phyloP scores from a whole-genome alignment of 2,329 filamentous ascomycete species.

The Elsinoe arachidis region DNA sequence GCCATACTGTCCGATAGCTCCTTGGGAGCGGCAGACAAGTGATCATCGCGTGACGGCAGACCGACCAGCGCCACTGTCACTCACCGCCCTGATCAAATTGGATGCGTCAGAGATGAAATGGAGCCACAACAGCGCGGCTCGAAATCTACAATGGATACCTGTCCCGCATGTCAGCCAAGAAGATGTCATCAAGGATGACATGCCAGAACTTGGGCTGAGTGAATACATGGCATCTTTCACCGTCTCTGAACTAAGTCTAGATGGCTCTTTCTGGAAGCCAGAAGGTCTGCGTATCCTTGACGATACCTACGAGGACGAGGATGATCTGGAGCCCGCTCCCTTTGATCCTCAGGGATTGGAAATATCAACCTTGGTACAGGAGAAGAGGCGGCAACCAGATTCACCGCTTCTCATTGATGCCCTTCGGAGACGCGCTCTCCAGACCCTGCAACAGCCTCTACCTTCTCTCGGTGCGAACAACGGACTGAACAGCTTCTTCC shows the following conservation, averaged over 20 bases:
- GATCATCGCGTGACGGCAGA: background rate
- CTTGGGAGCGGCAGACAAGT: constrained; percentile 34
- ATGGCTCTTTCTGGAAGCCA: constrained; percentile 40
- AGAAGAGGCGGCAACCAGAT: constrained; percentile 20
- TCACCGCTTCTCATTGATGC: constrained; percentile 18
- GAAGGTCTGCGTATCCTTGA: constrained; percentile 40
- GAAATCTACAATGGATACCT: constrained; percentile 8
- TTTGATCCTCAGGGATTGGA: background rate
- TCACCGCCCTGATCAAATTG: background rate
- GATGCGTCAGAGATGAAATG: background rate
- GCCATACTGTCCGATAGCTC: constrained; percentile 33
- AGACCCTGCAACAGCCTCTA: background rate
- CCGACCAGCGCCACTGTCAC: background rate
- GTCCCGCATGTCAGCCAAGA: background rate
- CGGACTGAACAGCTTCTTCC: background rate
- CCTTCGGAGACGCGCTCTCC: constrained; percentile 1
- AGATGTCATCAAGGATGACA: constrained; percentile 27
- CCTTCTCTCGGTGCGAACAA: background rate
- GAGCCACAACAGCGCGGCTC: background rate
- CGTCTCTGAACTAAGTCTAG: constrained; percentile 30
- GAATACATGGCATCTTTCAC: constrained; percentile 30
- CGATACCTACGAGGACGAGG: constrained; percentile 28
- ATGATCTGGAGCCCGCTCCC: constrained; percentile 24
- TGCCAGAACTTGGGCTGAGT: constrained; percentile 32
- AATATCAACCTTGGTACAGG: constrained; percentile 11